Conservation (phyloP, 2,329 filamentous ascomycete species). For the Alternaria postmessia region DNA sequence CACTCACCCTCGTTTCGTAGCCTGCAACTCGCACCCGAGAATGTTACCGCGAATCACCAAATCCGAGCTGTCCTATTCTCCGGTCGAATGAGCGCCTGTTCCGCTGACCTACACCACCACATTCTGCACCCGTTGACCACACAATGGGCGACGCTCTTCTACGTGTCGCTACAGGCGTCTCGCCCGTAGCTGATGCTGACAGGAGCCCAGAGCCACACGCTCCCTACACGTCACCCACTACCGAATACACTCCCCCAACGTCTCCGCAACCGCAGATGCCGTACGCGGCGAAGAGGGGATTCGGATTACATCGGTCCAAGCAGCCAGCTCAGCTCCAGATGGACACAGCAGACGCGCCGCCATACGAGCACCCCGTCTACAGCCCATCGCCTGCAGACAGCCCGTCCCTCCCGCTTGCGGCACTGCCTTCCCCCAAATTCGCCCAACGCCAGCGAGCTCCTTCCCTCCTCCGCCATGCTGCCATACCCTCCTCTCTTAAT, state of each 20-base stretch:
- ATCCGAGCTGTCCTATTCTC: slow-evolving; percentile 29
- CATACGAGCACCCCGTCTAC: slow-evolving; percentile 39
- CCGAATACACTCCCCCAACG: slow-evolving; percentile 47
- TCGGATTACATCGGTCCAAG: slow-evolving; percentile 31
- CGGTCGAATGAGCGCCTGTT: slow-evolving; percentile 41
- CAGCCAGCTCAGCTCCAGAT: slow-evolving; percentile 43
- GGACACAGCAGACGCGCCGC: slow-evolving; percentile 33
- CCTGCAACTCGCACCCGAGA: slow-evolving; percentile 24
- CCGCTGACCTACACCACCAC: slow-evolving; percentile 11
- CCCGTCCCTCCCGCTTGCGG: slow-evolving; percentile 25
- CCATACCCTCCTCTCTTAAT: slow-evolving; percentile 40
- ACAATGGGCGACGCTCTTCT: slow-evolving; percentile 42
- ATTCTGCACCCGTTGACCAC: slow-evolving; percentile 20
- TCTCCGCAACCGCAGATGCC: slow-evolving; percentile 38
- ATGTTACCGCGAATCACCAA: slow-evolving; percentile 37
- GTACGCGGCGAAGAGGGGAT: slow-evolving; percentile 30
- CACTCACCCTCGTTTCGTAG: neutral
- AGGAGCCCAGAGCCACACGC: slow-evolving; percentile 27
- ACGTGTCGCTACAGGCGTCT: slow-evolving; percentile 25
- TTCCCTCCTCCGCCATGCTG: slow-evolving; percentile 50
- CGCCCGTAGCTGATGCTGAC: slow-evolving; percentile 17
- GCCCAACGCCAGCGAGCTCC: slow-evolving; percentile 53
- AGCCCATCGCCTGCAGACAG: slow-evolving; percentile 43
- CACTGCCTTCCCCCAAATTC: slow-evolving; percentile 52
- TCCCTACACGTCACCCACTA: slow-evolving; percentile 32